These are phyloP conservation scores for Hypericum perforatum DNA, from an alignment of 345 rosid species.

Conservation along the genomic window DNA sequence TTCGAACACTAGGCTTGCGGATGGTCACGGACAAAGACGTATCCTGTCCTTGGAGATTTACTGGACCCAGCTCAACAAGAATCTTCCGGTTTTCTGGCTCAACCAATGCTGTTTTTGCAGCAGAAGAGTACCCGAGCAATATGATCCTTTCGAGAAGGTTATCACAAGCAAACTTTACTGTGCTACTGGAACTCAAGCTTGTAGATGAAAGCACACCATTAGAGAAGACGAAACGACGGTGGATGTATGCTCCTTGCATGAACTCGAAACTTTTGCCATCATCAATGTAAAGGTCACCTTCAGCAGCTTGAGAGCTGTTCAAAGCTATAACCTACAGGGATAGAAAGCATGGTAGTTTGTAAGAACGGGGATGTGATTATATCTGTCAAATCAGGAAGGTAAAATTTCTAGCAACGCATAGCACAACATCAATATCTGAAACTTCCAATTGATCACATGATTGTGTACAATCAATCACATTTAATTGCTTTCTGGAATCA, in stretches of 20 bases:
- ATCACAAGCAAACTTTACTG: slow-evolving; percentile 39
- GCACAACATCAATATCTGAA: no score
- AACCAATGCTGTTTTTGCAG: slow-evolving; percentile 45
- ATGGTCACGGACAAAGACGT: slow-evolving; percentile 49
- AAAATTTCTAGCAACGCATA: no score
- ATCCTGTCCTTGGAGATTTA: slow-evolving; percentile 32
- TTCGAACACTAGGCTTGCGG: slow-evolving; percentile 70
- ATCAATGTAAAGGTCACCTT: slow-evolving; percentile 87
- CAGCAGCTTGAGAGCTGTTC: slow-evolving; percentile 78
- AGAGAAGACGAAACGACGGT: slow-evolving; percentile 65
- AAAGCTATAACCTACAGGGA: slow-evolving; percentile 69
- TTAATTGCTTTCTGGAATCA: no score
- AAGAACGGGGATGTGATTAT: no score
- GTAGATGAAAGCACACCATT: slow-evolving; percentile 57
- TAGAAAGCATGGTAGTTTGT: neutral
- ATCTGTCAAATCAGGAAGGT: no score
- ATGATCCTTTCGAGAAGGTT: slow-evolving; percentile 73
- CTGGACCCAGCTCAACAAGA: slow-evolving; percentile 58
- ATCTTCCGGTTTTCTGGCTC: slow-evolving; percentile 59
- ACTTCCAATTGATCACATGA: no score
- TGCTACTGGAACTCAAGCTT: slow-evolving; percentile 28
- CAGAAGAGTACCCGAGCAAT: slow-evolving; percentile 43
- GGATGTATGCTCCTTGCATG: slow-evolving; percentile 56
- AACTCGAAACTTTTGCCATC: slow-evolving; percentile 86
- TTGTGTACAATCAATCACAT: no score